Evolutionary conservation across 2,329 filamentous ascomycete genomes (phyloP).

Genomic region (Tricladium varicosporioides): DNA sequence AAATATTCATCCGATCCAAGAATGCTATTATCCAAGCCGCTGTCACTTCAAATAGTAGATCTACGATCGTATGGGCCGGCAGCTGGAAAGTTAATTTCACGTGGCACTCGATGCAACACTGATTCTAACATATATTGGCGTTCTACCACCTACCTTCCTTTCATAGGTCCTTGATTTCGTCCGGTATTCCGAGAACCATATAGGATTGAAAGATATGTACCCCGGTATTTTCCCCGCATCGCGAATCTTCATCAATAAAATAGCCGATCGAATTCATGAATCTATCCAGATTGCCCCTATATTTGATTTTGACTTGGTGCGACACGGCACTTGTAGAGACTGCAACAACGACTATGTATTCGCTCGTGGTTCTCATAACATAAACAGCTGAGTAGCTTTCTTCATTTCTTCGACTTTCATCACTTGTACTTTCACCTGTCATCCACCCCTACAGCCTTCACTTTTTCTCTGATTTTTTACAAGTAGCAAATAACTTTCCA

Average conservation of each 20-base stretch:
- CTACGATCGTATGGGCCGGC: no score
- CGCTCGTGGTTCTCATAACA: background rate
- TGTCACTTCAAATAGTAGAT: no score
- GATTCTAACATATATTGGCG: no score
- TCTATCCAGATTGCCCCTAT: constrained; percentile 1
- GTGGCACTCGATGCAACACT: no score
- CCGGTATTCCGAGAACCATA: background rate
- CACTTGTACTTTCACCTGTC: background rate
- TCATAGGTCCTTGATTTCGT: no score
- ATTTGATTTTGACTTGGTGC: background rate
- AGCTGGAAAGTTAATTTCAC: no score
- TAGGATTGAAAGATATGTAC: background rate
- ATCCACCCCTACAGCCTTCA: background rate
- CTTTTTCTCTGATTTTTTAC: background rate
- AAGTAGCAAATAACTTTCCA: background rate
- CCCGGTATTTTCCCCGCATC: constrained; percentile 1
- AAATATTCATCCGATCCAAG: no score
- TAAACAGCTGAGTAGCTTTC: background rate
- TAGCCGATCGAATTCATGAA: background rate
- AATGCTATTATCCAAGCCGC: no score
- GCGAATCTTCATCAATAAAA: background rate
- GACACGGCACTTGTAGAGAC: constrained; percentile 4
- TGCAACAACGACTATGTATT: background rate
- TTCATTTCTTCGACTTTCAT: background rate
- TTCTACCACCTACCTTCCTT: no score